Evolutionary conservation across 2,329 filamentous ascomycete genomes (phyloP).

Genomic region (Pestalotiopsis fici): DNA sequence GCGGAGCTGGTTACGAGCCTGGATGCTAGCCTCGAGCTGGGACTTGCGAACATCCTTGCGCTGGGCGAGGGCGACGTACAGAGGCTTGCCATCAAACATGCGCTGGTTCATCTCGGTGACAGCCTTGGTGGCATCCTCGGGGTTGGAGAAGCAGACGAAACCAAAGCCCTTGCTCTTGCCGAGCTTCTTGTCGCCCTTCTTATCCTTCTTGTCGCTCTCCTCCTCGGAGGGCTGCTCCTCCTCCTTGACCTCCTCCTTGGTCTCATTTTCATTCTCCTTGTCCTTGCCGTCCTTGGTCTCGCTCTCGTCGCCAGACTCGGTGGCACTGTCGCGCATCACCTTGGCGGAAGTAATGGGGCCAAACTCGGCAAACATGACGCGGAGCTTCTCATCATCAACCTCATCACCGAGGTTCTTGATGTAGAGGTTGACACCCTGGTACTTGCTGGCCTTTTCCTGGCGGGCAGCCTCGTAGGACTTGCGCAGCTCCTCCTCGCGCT

Average conservation of each 20-base stretch:
- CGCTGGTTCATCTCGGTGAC: constrained; percentile 99
- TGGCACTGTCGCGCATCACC: constrained; percentile 88
- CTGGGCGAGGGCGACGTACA: constrained; percentile 97
- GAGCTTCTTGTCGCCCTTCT: constrained; percentile 66
- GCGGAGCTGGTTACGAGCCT: constrained; percentile 96
- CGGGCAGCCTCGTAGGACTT: constrained; percentile 98
- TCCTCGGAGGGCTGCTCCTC: constrained; percentile 50
- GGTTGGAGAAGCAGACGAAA: constrained; percentile 99
- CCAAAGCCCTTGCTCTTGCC: constrained; percentile 99
- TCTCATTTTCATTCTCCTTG: constrained; percentile 50
- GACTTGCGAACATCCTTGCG: constrained; percentile 99
- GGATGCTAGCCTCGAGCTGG: constrained; percentile 98
- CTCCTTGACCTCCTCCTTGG: constrained; percentile 50
- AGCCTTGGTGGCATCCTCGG: constrained; percentile 97
- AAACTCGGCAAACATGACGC: constrained; percentile 87
- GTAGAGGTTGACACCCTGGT: constrained; percentile 98
- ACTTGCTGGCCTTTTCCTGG: constrained; percentile 98
- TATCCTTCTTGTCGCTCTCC: constrained; percentile 60
- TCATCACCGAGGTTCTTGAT: constrained; percentile 99
- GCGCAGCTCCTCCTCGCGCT: constrained; percentile 98
- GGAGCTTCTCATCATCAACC: constrained; percentile 96
- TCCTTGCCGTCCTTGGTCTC: constrained; percentile 44
- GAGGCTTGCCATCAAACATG: constrained; percentile 95
- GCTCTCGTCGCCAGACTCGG: constrained; percentile 52
- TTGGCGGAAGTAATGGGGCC: constrained; percentile 98